phyloP scores from a whole-genome alignment of 139 green algal genomes.

The Diplosphaera chodatii region DNA sequence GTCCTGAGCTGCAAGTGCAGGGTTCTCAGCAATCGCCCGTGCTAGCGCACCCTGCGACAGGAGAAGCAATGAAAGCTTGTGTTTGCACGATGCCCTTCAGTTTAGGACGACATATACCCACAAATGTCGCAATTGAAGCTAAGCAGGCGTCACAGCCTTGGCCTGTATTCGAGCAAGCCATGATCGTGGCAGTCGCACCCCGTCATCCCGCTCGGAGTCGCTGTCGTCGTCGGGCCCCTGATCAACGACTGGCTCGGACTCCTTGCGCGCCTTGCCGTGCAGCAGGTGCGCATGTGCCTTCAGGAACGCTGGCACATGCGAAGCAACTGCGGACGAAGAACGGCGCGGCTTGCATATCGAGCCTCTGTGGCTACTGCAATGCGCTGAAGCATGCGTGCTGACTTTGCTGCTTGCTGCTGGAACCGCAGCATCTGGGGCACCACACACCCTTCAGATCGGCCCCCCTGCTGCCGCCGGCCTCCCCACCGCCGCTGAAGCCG shows the following conservation, averaged over 20 bases:
- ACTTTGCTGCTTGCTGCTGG: too few species aligned
- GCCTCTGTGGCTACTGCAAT: conserved; percentile 5
- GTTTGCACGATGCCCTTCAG: too few species aligned
- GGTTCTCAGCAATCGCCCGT: conserved; percentile 67
- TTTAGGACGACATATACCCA: too few species aligned
- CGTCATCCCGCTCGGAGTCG: conserved; percentile 25
- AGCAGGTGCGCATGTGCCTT: conserved; percentile 67
- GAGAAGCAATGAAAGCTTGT: too few species aligned
- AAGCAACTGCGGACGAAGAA: not conserved
- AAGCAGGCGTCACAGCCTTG: too few species aligned
- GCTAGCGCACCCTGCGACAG: conserved; percentile 58
- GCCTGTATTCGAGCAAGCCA: not conserved
- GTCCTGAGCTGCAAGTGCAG: conserved; percentile 53
- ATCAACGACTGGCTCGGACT: not conserved
- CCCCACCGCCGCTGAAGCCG: conserved; percentile 22
- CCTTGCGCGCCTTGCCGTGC: conserved; percentile 15
- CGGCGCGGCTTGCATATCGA: not conserved
- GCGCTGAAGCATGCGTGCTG: too few species aligned
- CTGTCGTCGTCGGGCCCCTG: conserved; percentile 20
- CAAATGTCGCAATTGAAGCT: too few species aligned
- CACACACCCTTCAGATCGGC: not conserved
- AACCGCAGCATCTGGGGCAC: not conserved
- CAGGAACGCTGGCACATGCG: conserved; percentile 69
- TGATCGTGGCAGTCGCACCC: conserved; percentile 6
- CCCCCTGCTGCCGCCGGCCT: conserved; percentile 7